phyloP scores from a whole-genome alignment of 345 rosid species.

The Euphorbia tirucalli region DNA sequence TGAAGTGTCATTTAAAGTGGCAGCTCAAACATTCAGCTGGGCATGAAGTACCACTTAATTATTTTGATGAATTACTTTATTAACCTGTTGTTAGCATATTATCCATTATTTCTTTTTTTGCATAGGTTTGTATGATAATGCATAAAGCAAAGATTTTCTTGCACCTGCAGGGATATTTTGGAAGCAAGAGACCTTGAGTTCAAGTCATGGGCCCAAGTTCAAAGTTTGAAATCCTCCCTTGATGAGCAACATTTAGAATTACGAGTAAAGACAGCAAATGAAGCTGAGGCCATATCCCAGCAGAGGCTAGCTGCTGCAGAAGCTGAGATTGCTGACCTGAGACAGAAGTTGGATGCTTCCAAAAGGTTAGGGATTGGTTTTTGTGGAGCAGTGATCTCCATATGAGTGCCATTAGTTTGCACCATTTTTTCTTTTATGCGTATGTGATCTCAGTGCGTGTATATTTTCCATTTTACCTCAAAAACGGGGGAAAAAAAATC shows the following conservation, averaged over 20 bases:
- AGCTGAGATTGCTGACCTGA: constrained; percentile 94
- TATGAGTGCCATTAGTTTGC: neutral
- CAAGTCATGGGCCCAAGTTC: constrained; percentile 79
- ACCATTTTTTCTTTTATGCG: too few species aligned
- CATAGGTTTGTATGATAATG: neutral
- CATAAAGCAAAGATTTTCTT: constrained; percentile 8
- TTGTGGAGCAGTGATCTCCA: neutral
- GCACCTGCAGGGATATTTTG: constrained; percentile 53
- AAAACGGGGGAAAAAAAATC: too few species aligned
- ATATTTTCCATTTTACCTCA: neutral
- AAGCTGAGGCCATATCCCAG: constrained; percentile 95
- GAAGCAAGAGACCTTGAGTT: constrained; percentile 76
- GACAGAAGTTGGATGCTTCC: constrained; percentile 76
- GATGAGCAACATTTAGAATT: constrained; percentile 86
- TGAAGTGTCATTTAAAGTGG: neutral
- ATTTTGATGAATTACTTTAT: neutral
- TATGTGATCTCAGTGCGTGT: too few species aligned
- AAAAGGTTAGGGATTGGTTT: constrained; percentile 52
- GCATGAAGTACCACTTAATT: neutral
- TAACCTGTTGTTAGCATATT: neutral
- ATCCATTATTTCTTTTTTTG: constrained; percentile 3
- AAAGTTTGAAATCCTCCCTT: constrained; percentile 69
- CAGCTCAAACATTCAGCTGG: neutral
- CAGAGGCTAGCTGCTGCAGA: constrained; percentile 94
- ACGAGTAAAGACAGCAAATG: constrained; percentile 91